Base-by-base conservation (phyloP, 257 asterid genomes). In the Gentiana macrophylla region DNA sequence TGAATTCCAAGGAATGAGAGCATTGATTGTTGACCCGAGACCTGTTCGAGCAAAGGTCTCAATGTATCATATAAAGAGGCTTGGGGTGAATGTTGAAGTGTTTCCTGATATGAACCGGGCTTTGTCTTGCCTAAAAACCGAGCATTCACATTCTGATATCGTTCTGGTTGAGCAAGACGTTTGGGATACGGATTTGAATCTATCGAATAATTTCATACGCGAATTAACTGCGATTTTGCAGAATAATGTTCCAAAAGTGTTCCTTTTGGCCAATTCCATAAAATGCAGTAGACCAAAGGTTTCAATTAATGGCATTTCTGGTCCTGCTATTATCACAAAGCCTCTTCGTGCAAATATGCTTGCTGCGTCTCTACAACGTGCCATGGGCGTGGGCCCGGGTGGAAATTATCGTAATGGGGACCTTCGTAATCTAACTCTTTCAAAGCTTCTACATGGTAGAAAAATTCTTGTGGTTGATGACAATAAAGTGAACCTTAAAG, bases 331-430 rank as follows among this genome's bases (percentile, higher is more conserved):
- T 10, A 68, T 91, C 47, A 59, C 55, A 72, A 91, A 91, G 62
- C 98, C 98, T 1, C 65, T 91, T 64, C 72, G 96, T 62, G 94
- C 86, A 8, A 81, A 95, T 61, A 82, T 80, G 93, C 84, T 91
- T 37, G 81, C 84, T 64, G 94, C 96, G 12, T 77, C 82, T 46
- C 71, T 91, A 52, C 97, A 84, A 55, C 95, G 96, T 8, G 83
- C 80, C 32, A 80, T 81, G 86, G 75, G 86, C 46, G 70, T 67
- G 70, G 66, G 72, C 65, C 24, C 24, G 24, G 24, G 24, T 24
- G 88, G 74, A 56, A 82, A 59, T 56, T 52, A 57, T 38, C 59
- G 82, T 35, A 74, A 75, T 33, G 90, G 82, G 33, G 86, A 78
- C 68, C 77, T 64, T 46, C 73, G 73, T 5, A 60, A 70, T 34